Base-by-base conservation (phyloP, 2,329 filamentous ascomycete species). In the Epicoccum sorghinum region DNA sequence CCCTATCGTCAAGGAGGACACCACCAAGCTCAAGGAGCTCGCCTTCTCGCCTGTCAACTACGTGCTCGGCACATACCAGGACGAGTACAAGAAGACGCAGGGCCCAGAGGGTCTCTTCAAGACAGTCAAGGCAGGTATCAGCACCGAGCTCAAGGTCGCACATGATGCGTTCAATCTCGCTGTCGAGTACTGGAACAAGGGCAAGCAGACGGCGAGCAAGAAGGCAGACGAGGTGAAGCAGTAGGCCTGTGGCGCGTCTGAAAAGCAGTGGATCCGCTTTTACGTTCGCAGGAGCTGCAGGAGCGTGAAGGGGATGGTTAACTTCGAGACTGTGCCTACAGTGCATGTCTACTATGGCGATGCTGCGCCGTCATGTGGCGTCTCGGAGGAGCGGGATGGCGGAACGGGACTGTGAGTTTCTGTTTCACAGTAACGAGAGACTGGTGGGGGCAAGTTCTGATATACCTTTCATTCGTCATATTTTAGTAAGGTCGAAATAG, bases 1-100 rank as follows among this genome's bases (percentile, higher is more conserved):
- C 43, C 75, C 75, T 47, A 75, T 76, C 38, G 79, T 82, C 60
- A 81, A 80, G 72, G 77, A 81, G 60, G 76, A 81, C 59, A 81
- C 79, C 1, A 58, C 65, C 52, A 79, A 76, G 59, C 65, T 77
- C 47, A 74, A 71, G 65, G 65, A 69, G 52, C 60, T 68, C 22
- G 73, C 69, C 0, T 63, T 62, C 48, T 55, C 70, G 29, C 74
- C 74, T 22, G 69, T 68, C 60, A 62, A 68, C 43, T 77, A 77
- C 52, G 50, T 77, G 2, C 53, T 72, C 33, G 60, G 60, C 29
- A 75, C 74, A 6, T 77, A 69, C 66, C 58, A 73, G 27, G 69
- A 75, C 41, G 72, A 77, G 66, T 75, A 76, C 63, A 65, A 62
- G 52, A 76, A 76, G 69, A 75, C 72, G 12, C 60, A 62, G 30